Percentiles rank a stretch among this genome's conserved stretches.
Evolutionary conservation across 352 stramenopile species (phyloP).

Genomic region (Phytopythium sindhum): DNA sequence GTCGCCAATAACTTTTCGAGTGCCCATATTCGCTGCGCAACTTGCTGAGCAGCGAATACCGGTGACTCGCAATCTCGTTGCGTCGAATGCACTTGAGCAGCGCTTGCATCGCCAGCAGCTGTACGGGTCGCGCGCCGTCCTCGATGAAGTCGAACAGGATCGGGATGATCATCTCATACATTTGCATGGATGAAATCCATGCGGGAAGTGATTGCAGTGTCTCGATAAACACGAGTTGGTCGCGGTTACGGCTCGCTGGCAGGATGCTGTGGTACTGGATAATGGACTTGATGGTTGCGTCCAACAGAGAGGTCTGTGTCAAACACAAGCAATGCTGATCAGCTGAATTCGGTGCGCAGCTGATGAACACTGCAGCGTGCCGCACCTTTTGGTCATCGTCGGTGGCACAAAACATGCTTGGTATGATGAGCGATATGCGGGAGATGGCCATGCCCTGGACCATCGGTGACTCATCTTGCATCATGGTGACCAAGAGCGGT

Average conservation of each 20-base stretch:
- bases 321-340: neutral
- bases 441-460: conserved; percentile 69
- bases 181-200: conserved; percentile 55
- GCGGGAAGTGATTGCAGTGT: conserved; percentile 53
- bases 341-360: neutral
- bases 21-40: conserved; percentile 72
- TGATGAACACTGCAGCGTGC: neutral
- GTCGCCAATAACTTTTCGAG: conserved; percentile 70
- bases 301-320: conserved; percentile 40
- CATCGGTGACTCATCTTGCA: conserved; percentile 57
- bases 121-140: conserved; percentile 68
- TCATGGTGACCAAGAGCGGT: conserved; percentile 38
- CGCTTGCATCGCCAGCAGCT: conserved; percentile 59
- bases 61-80: conserved; percentile 65
- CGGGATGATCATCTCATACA: conserved; percentile 72
- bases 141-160: conserved; percentile 80
- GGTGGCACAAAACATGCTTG: conserved; percentile 37
- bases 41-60: conserved; percentile 64
- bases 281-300: conserved; percentile 59
- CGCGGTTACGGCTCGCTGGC: conserved; percentile 57
- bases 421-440: conserved; percentile 46
- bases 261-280: conserved; percentile 75
- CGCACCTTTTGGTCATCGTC: conserved; percentile 75
- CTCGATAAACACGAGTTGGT: conserved; percentile 67
- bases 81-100: conserved; percentile 67